Base-by-base conservation (phyloP, 163 green algal species). In the Prototheca wickerhamii region DNA sequence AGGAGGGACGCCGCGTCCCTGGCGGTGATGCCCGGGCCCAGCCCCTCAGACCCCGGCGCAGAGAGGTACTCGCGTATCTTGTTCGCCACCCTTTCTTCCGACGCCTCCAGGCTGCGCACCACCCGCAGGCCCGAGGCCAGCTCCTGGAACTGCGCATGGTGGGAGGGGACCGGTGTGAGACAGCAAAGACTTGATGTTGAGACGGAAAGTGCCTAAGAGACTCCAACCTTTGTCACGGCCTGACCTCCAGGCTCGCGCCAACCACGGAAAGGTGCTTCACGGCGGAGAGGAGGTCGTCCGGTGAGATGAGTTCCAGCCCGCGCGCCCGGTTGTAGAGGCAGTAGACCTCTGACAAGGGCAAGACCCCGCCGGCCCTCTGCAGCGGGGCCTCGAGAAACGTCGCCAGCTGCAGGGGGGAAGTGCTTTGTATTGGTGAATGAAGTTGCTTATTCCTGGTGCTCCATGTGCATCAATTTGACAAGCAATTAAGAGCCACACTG, bases 241-340 rank as follows among this genome's bases (percentile, higher is more conserved):
- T 15, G 3, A 81, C 21, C n/a, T 42, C 26, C 15, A 78, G 34
- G 17, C 69, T 60, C 0, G 79, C 44, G 20, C 52, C 40, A 4
- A 80, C 35, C 12, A 65, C 42, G 15, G 63, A 30, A 25, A 86
- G 83, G 6, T 77, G 68, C 60, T 77, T 60, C 33, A 71, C 74
- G 0, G 79, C 84, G 52, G 70, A 51, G 20, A 95, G 58, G 55
- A 98, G 75, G 75, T 98, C 92, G 40, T 96, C 87, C 0, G 92
- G 92, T 0, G 91, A 96, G 21, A 98, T 80, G 6, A 97, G 84
- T 76, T 97, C 92, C 3, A 75, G 84, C 10, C 91, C 89, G 0
- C 92, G 68, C 4, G 58, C 88, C 26, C 87, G 67, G 72, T 96
- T 97, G 82, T 95, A 98, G 20, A 97, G 67, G 79, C 89, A 97